These are phyloP conservation scores for Beauveria sp. DNA, from an alignment of 2,329 filamentous ascomycete species.

Conservation along the genomic window DNA sequence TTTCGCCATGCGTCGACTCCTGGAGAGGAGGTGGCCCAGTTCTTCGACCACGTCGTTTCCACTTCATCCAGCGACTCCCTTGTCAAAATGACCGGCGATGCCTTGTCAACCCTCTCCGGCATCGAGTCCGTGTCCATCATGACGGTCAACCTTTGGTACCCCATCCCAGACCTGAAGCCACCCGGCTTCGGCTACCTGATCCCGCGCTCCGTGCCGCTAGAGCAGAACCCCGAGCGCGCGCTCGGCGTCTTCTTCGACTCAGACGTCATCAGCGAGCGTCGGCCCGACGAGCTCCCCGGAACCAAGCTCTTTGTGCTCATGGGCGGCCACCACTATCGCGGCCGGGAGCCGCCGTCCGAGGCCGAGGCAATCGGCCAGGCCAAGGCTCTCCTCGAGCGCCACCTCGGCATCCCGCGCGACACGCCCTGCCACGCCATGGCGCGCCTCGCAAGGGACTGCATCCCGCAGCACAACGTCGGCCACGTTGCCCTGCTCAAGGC, in stretches of 20 bases:
- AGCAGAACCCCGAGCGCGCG: slow-evolving; percentile 72
- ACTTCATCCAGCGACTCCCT: slow-evolving; percentile 49
- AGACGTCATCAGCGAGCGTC: slow-evolving; percentile 38
- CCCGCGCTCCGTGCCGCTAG: slow-evolving; percentile 61
- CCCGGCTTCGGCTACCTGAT: slow-evolving; percentile 88
- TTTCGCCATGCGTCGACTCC: too few relatives aligned
- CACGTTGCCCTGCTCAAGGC: slow-evolving; percentile 56
- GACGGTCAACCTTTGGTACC: slow-evolving; percentile 86
- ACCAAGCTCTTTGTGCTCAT: slow-evolving; percentile 93
- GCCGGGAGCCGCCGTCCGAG: slow-evolving; percentile 46
- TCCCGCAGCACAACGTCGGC: slow-evolving; percentile 83
- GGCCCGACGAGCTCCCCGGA: slow-evolving; percentile 50
- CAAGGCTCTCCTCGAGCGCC: slow-evolving; percentile 58
- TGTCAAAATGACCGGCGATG: slow-evolving; percentile 25
- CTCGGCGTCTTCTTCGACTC: slow-evolving; percentile 92
- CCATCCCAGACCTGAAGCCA: slow-evolving; percentile 52
- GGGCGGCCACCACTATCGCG: slow-evolving; percentile 81
- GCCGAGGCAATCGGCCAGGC: slow-evolving; percentile 65
- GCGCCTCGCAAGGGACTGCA: slow-evolving; percentile 59
- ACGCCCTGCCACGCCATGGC: slow-evolving; percentile 54
- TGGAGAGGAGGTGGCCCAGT: slow-evolving; percentile 13
- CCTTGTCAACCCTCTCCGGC: slow-evolving; percentile 41
- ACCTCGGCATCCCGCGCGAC: slow-evolving; percentile 59
- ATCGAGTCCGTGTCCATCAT: slow-evolving; percentile 72
- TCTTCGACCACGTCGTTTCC: slow-evolving; percentile 55